Evolutionary conservation across 495 filamentous ascomycete genomes (phyloP).

Genomic region (Aspergillus nanangensis): DNA sequence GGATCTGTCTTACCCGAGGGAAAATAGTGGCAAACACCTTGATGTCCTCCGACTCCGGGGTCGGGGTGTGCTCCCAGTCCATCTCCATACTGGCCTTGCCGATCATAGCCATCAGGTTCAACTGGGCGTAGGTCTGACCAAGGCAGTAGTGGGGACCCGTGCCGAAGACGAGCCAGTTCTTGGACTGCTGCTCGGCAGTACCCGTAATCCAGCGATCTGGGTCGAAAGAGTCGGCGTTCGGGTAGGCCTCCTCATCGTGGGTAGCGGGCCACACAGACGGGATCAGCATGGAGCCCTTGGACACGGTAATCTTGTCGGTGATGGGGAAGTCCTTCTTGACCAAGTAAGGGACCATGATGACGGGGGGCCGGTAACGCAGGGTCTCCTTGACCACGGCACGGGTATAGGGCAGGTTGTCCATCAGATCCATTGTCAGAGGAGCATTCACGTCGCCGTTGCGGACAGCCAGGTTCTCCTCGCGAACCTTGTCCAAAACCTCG

Average conservation of each 20-base stretch:
- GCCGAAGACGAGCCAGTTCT: slow-evolving; percentile 98
- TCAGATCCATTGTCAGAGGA: slow-evolving; percentile 70
- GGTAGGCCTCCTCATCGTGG: slow-evolving; percentile 90
- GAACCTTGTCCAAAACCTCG: slow-evolving; percentile 82
- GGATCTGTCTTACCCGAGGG: slow-evolving; percentile 70
- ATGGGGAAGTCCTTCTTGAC: slow-evolving; percentile 96
- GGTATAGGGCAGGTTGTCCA: slow-evolving; percentile 87
- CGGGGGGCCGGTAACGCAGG: slow-evolving; percentile 91
- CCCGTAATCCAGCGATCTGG: slow-evolving; percentile 93
- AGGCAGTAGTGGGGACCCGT: slow-evolving; percentile 96
- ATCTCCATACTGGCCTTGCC: slow-evolving; percentile 89
- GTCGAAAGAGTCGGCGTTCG: slow-evolving; percentile 77
- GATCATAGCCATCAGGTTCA: slow-evolving; percentile 86
- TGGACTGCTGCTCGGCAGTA: slow-evolving; percentile 83
- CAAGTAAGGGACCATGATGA: slow-evolving; percentile 96
- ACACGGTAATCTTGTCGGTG: slow-evolving; percentile 78
- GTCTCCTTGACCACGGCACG: slow-evolving; percentile 91
- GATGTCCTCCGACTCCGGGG: slow-evolving; percentile 81
- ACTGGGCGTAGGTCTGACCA: slow-evolving; percentile 88
- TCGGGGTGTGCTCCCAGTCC: slow-evolving; percentile 87
- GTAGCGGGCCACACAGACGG: slow-evolving; percentile 86
- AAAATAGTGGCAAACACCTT: slow-evolving; percentile 99
- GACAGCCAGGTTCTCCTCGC: slow-evolving; percentile 81
- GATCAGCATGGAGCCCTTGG: slow-evolving; percentile 93
- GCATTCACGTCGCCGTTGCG: slow-evolving; percentile 73